Evolutionary conservation across 2,329 filamentous ascomycete species (phyloP).

Genomic region (Stachybotrys echinatus): DNA sequence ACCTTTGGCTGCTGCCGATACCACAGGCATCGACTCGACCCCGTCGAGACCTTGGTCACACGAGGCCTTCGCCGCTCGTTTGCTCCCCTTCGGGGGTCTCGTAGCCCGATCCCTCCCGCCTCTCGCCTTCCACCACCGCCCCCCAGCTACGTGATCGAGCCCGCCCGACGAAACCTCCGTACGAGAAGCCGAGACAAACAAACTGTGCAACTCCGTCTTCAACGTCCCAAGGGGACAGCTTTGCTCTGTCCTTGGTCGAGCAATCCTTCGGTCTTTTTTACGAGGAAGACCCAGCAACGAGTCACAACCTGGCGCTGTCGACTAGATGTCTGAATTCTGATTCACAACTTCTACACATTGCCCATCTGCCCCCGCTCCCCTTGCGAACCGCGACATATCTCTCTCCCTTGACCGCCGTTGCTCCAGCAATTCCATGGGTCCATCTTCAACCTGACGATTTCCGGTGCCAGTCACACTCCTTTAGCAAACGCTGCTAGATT

Average conservation of each 20-base stretch:
- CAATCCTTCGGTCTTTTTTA: too few species aligned
- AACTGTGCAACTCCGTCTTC: too few species aligned
- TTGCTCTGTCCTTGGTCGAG: too few species aligned
- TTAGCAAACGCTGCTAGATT: neutral
- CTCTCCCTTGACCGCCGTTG: neutral
- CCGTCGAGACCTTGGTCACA: neutral
- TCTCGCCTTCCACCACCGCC: neutral
- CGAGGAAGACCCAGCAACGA: neutral
- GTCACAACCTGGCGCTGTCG: neutral
- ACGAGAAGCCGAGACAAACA: neutral
- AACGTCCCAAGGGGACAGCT: too few species aligned
- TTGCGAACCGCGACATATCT: neutral
- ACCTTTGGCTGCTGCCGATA: neutral
- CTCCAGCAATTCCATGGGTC: neutral
- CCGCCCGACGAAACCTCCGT: too few species aligned
- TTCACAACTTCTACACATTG: neutral
- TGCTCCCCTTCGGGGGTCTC: neutral
- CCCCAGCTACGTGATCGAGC: neutral
- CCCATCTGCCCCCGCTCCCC: neutral
- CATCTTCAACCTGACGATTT: neutral
- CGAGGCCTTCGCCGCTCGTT: neutral
- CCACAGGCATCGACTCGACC: neutral
- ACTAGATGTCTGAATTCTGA: neutral
- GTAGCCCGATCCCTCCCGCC: neutral
- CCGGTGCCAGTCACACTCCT: neutral